phyloP scores from a whole-genome alignment of 169 alveolate genomes.

The Plasmodium billcollinsi region DNA sequence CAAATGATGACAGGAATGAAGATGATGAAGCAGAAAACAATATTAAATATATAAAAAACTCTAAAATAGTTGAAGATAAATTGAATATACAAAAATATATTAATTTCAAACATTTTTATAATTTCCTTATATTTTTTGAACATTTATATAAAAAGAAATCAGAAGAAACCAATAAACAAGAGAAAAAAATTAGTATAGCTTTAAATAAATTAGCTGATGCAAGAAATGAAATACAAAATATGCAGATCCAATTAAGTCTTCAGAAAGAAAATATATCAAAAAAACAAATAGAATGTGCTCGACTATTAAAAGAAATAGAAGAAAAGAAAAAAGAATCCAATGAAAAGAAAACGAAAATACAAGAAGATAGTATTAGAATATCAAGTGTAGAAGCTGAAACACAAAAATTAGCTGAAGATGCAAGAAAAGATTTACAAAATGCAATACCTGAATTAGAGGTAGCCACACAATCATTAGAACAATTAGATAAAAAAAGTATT shows the following conservation, averaged over 20 bases:
- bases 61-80: conserved; percentile 58
- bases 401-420: conserved; percentile 95
- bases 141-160: conserved; percentile 56
- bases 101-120: conserved; percentile 67
- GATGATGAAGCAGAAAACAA: conserved; percentile 47
- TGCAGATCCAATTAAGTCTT: conserved; percentile 89
- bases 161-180: conserved; percentile 79
- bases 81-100: conserved; percentile 58
- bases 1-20: conserved; percentile 14
- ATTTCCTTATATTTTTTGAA: conserved; percentile 56
- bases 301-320: conserved; percentile 89
- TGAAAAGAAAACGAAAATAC: conserved; percentile 86
- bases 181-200: conserved; percentile 90
- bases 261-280: conserved; percentile 90
- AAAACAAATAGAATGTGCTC: conserved; percentile 91
- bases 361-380: conserved; percentile 92
- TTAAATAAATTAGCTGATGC: conserved; percentile 92
- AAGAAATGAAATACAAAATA: conserved; percentile 88
- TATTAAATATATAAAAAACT: conserved; percentile 54
- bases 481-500: conserved; percentile 94
- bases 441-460: conserved; percentile 97
- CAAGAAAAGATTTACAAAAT: conserved; percentile 95
- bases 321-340: conserved; percentile 85
- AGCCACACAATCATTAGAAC: conserved; percentile 96
- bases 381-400: conserved; percentile 94